phyloP scores from a whole-genome alignment of 2,329 filamentous ascomycete genomes.

The Aspergillus hortae region DNA sequence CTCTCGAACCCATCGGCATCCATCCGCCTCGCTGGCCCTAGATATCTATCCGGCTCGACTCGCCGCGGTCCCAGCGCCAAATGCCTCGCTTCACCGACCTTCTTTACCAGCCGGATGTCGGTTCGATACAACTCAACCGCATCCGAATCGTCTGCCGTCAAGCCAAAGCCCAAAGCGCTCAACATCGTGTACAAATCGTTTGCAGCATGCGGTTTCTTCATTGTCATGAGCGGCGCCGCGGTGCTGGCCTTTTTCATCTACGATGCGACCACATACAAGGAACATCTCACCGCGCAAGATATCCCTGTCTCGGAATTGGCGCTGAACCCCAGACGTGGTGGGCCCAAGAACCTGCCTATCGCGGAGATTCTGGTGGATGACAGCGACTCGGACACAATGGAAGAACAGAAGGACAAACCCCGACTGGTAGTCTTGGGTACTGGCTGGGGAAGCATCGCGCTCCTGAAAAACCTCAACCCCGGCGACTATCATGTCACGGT shows the following conservation, averaged over 20 bases:
- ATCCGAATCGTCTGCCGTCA: slow-evolving; percentile 17
- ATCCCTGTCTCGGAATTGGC: slow-evolving; percentile 82
- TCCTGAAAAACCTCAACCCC: slow-evolving; percentile 84
- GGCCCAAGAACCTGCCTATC: slow-evolving; percentile 93
- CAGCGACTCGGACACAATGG: slow-evolving; percentile 70
- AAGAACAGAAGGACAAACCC: slow-evolving; percentile 77
- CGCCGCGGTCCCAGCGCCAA: slow-evolving; percentile 18
- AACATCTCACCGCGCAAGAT: slow-evolving; percentile 63
- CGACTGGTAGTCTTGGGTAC: slow-evolving; percentile 88
- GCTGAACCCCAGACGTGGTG: slow-evolving; percentile 74
- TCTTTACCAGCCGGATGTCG: slow-evolving; percentile 19
- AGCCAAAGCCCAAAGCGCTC: slow-evolving; percentile 31
- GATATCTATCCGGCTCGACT: slow-evolving; percentile 14
- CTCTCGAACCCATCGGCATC: slow-evolving; percentile 10
- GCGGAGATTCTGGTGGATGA: slow-evolving; percentile 85
- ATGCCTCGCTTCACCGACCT: slow-evolving; percentile 20
- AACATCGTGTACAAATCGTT: slow-evolving; percentile 66
- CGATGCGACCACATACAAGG: slow-evolving; percentile 86
- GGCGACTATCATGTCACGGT: slow-evolving; percentile 96
- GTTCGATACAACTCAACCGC: slow-evolving; percentile 32
- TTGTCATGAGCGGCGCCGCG: slow-evolving; percentile 64
- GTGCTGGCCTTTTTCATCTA: slow-evolving; percentile 87
- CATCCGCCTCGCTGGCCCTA: slow-evolving; percentile 12
- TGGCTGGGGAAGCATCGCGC: slow-evolving; percentile 89
- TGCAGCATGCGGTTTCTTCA: slow-evolving; percentile 69